A percentile compares a stretch with the other conserved stretches of the same genome.
Evolutionary conservation across 2,329 filamentous ascomycete genomes (phyloP).

Genomic region (Tolypocladium pustulatum): DNA sequence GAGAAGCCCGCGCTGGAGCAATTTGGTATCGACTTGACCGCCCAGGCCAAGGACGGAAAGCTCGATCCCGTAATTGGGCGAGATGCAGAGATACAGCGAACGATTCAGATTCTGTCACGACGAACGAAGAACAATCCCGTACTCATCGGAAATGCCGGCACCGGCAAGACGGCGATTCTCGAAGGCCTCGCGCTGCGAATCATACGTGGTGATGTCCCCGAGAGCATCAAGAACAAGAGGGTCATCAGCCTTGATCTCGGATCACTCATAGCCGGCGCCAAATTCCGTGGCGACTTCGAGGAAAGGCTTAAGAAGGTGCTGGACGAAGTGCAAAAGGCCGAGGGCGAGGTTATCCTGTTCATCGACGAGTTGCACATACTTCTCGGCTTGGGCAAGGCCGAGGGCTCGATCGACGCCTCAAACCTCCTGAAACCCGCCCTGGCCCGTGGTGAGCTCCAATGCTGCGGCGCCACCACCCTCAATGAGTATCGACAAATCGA

Average conservation of each 20-base stretch:
- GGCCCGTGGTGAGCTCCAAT: constrained; percentile 87
- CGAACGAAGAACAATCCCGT: constrained; percentile 95
- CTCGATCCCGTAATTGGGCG: constrained; percentile 93
- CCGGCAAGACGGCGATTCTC: constrained; percentile 86
- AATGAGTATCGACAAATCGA: constrained; percentile 90
- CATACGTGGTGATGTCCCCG: constrained; percentile 83
- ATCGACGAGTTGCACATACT: constrained; percentile 91
- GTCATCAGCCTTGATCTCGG: constrained; percentile 84
- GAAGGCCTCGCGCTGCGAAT: constrained; percentile 88
- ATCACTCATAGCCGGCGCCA: constrained; percentile 87
- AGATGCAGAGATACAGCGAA: constrained; percentile 83
- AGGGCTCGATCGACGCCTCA: constrained; percentile 92
- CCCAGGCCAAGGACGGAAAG: constrained; percentile 74
- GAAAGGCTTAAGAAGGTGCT: constrained; percentile 85
- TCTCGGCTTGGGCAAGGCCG: constrained; percentile 84
- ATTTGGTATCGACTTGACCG: constrained; percentile 84
- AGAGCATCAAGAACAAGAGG: constrained; percentile 89
- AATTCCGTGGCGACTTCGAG: constrained; percentile 93
- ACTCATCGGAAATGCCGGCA: constrained; percentile 82
- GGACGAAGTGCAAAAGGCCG: constrained; percentile 79
- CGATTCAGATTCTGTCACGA: constrained; percentile 85
- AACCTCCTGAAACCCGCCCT: constrained; percentile 90
- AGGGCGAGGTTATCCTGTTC: constrained; percentile 87
- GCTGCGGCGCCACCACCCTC: constrained; percentile 87
- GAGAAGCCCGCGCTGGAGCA: constrained; percentile 85